Evolutionary conservation across 225 moss, liverwort and hornwort species (phyloP), one percentile per base, ranked within the genome.

Genomic region (Polytrichum formosum): DNA sequence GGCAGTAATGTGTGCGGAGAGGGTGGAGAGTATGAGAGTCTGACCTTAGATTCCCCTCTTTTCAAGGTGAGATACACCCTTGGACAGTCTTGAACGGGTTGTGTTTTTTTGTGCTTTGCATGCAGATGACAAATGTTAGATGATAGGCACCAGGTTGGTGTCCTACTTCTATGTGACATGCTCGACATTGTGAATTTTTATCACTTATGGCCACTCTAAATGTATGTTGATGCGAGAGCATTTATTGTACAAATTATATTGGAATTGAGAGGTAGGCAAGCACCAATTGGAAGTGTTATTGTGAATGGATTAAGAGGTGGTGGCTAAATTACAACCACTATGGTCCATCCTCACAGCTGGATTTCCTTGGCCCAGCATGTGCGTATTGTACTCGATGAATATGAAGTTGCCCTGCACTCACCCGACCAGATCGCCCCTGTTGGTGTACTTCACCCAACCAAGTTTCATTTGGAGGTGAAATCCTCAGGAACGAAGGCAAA

Each of bases 21-120:
- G 78, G 98, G 98, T 72, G 98, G 98, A 79, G 94, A 98, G 79
- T 98, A 98, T 46, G 94, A 98, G 85, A 98, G 87, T 76, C 77
- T 98, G 53, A 92, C 94, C 55, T 76, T 98, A 59, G 91, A 98
- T 78, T 90, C 87, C 20, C 88, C 83, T 13, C 83, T 94, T 63
- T 98, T 90, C 73, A 87, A 87, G 88, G 97, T 98, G 78, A 78
- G 80, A 10, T 37, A 3, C 6, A 27, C 18, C 7, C 5, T 33
- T 65, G 20, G 28, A 28, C 65, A 65, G 20, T 4, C 20, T 28
- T 16, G 6, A 18, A 5, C 5, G 20, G 28, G 31, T 31, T 65
- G 28, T 65, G 18, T 18, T 26, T 33, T 58, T n/a, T 23, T 6
- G 58, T 22, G 46, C 16, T 35, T 35, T 35, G 35, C 35, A 35